These are phyloP conservation scores for Podaxis sp. DNA, from an alignment of 768 basidiomycete genomes.

Conservation along the genomic window DNA sequence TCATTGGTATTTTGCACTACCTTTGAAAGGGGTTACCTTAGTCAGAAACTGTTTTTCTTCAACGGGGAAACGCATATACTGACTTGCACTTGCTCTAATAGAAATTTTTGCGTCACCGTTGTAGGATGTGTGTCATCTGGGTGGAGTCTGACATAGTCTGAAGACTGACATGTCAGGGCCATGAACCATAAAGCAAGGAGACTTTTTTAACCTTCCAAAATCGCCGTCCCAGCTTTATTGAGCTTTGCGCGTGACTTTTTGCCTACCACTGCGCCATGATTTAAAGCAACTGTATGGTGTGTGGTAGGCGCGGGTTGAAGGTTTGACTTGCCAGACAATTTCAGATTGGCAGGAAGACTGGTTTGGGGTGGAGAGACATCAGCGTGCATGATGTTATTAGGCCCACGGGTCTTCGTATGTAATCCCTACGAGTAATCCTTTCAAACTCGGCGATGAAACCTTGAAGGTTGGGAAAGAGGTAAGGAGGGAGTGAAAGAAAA, in stretches of 20 bases:
- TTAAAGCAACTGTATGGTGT: neutral
- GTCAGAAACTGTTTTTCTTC: neutral
- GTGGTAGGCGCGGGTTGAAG: neutral
- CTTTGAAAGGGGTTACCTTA: neutral
- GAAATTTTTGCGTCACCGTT: neutral
- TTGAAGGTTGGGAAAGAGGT: neutral
- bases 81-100: conserved; percentile 1
- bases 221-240: neutral
- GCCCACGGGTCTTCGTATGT: neutral
- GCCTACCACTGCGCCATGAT: neutral
- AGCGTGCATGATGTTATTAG: neutral
- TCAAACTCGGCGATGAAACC: neutral
- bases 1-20: neutral
- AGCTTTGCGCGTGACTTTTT: neutral
- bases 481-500: neutral
- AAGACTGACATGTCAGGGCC: neutral
- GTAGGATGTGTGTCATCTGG: conserved; percentile 8
- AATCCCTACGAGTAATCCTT: neutral
- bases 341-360: neutral
- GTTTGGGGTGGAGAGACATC: conserved; percentile 3
- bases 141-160: conserved; percentile 7
- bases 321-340: neutral
- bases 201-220: neutral
- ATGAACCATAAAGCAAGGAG: neutral
- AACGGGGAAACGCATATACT: neutral